Base-by-base conservation (phyloP, 2,329 filamentous ascomycete genomes). In the Ceratocystis harringtonii region DNA sequence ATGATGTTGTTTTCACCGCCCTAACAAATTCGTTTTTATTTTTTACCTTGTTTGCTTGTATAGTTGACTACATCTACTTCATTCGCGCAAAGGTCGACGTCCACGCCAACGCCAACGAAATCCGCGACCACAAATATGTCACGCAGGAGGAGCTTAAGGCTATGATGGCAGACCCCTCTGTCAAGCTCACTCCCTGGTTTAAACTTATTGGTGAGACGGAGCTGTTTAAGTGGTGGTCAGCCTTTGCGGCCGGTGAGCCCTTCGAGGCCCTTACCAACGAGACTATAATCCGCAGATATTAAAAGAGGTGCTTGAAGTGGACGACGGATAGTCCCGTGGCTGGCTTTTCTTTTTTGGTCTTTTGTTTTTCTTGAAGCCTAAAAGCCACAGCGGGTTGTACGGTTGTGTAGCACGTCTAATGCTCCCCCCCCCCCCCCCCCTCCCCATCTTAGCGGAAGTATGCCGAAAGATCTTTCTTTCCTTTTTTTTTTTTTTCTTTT, bases 11-110 rank as follows among this genome's bases (percentile, higher is more conserved):
- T 36, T 36, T 12, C 32, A 36, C 32, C 32, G 32, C 32, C 10
- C 32, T 36, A 36, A 36, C 32, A 36, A 12, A 36, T 36, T 36
- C 10, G 2, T 36, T 3, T 36, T 36, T 36, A 3, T 12, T 36
- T 12, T 36, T 36, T 36, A 3, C 32, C 12, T 36, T 36, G 32
- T 36, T 36, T 36, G 32, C 12, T 36, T 36, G 32, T 44, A 25
- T 57, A 94, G 91, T 99, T 73, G 94, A 99, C 76, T 99, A 99
- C 76, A 99, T 99, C 70, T 85, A 99, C 65, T 97, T 99, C 78
- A 96, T 97, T 80, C 89, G 95, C 79, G 88, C 52, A 30, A 88
- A 95, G 69, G 92, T 97, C 66, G 88, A 95, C 71, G 78, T 96
- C 62, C 76, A 89, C 67, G 76, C 84, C 71, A 99, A 92, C 78